Percentiles rank a stretch among this genome's conserved stretches.
These are phyloP conservation scores for Amauroascus verrucosus DNA, from an alignment of 2,329 filamentous ascomycete genomes.

Conservation along the genomic window DNA sequence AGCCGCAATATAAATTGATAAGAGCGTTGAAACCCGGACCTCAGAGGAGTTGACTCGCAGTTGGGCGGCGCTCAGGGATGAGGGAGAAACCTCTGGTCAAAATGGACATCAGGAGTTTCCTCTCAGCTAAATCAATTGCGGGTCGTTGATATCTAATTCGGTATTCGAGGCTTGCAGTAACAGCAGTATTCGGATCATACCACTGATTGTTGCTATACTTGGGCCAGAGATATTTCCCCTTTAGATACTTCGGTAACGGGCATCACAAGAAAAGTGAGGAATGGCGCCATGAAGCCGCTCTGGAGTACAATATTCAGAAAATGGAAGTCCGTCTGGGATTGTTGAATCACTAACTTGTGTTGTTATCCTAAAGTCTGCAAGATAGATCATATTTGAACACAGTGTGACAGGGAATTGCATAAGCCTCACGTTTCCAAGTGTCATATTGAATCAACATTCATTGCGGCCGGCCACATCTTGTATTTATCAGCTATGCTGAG, in stretches of 20 bases:
- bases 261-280: constrained; percentile 13
- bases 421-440: background rate
- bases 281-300: constrained; percentile 13
- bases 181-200: constrained; percentile 2
- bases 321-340: constrained; percentile 15
- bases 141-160: background rate
- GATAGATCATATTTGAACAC: background rate
- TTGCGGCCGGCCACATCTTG: constrained; percentile 20
- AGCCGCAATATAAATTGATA: background rate
- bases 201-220: background rate
- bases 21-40: background rate
- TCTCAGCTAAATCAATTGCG: background rate
- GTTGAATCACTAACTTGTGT: constrained; percentile 19
- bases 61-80: background rate
- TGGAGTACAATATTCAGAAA: constrained; percentile 21
- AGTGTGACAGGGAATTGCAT: background rate
- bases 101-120: background rate
- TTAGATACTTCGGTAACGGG: background rate
- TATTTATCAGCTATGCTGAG: constrained; percentile 22
- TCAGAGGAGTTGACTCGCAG: background rate
- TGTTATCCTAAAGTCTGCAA: constrained; percentile 22
- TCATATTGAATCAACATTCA: constrained; percentile 5
- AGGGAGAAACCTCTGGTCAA: constrained; percentile 3
- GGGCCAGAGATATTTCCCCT: background rate
- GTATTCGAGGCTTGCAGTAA: background rate